Conservation (phyloP, 1,139 yeast genomes). For the Nakaseomyces bracarensis region DNA sequence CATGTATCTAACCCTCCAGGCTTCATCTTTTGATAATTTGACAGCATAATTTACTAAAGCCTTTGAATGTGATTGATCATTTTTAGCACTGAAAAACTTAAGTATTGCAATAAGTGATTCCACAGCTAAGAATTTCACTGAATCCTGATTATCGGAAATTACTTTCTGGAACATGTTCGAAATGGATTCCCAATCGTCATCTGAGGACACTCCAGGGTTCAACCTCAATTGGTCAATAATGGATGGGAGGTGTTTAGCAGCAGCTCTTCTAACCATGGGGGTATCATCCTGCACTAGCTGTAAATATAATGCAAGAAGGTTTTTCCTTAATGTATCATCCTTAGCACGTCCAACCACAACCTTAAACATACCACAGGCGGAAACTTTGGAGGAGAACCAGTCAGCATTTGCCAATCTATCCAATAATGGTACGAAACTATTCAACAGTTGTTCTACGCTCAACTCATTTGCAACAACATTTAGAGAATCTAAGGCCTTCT, state of each 20-base stretch:
- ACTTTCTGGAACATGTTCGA: conserved; percentile 75
- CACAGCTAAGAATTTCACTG: conserved; percentile 83
- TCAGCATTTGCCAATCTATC: conserved; percentile 75
- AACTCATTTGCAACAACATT: conserved; percentile 61
- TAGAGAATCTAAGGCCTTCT: conserved; percentile 83
- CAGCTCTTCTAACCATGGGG: conserved; percentile 96
- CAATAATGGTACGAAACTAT: conserved; percentile 65
- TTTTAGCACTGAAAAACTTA: conserved; percentile 50
- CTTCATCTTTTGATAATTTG: conserved; percentile 73
- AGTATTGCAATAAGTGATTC: conserved; percentile 74
- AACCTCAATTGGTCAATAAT: conserved; percentile 53
- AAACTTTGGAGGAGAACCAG: conserved; percentile 92
- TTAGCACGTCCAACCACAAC: conserved; percentile 57
- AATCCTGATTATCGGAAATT: conserved; percentile 85
- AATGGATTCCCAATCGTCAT: conserved; percentile 63
- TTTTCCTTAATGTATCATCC: conserved; percentile 44
- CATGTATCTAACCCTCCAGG: conserved; percentile 98
- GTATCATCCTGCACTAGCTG: conserved; percentile 82
- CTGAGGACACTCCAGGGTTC: conserved; percentile 33
- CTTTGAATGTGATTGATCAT: conserved; percentile 50
- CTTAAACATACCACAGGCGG: conserved; percentile 83
- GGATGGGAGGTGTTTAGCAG: conserved; percentile 75
- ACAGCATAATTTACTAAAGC: conserved; percentile 56
- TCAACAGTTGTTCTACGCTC: conserved; percentile 56
- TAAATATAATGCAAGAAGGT: conserved; percentile 57